Evolutionary conservation across 495 filamentous ascomycete genomes (phyloP), one percentile per base, ranked within the genome.

Genomic region (Podospora sp.): DNA sequence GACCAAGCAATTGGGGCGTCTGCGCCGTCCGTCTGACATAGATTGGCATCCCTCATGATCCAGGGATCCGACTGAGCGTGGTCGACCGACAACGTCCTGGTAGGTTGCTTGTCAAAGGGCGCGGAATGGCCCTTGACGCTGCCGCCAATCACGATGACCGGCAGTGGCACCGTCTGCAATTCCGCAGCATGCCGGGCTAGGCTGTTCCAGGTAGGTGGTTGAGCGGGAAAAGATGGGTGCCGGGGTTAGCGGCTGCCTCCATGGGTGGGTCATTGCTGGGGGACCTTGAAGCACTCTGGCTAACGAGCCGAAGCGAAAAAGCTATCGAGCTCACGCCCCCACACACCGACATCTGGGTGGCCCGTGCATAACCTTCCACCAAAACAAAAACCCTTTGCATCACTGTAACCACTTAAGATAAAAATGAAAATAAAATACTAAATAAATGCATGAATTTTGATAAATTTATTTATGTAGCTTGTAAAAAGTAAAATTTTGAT

Each of bases 201-300:
- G 68, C 73, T 75, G 71, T 76, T 77, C 73, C 73, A 27, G 76
- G 76, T 71, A 78, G 76, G 76, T 78, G 76, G 74, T 75, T 77
- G 69, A 65, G 35, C n/a, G n/a, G 68, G 63, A 60, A 50, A 51
- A 57, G 40, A 35, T 33, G 60, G 16, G 33, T 12, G 51, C 35
- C 52, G 51, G 53, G 50, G 63, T 21, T 58, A 33, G 20, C 9
- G 22, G 22, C 18, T 55, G 46, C 52, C 18, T 46, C 29, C 18
- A 40, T 40, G 29, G 20, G 6, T 20, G n/a, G 29, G 20, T 21
- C 58, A 20, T 3, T 59, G 26, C 22, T 46, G 35, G 35, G 16
- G 59, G 59, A n/a, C n/a, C n/a, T n/a, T n/a, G n/a, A n/a, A n/a
- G n/a, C n/a, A n/a, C n/a, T n/a, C n/a, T n/a, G n/a, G n/a, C n/a